These are phyloP conservation scores for Ophiostoma ips DNA, from an alignment of 2,329 filamentous ascomycete species.

Conservation along the genomic window DNA sequence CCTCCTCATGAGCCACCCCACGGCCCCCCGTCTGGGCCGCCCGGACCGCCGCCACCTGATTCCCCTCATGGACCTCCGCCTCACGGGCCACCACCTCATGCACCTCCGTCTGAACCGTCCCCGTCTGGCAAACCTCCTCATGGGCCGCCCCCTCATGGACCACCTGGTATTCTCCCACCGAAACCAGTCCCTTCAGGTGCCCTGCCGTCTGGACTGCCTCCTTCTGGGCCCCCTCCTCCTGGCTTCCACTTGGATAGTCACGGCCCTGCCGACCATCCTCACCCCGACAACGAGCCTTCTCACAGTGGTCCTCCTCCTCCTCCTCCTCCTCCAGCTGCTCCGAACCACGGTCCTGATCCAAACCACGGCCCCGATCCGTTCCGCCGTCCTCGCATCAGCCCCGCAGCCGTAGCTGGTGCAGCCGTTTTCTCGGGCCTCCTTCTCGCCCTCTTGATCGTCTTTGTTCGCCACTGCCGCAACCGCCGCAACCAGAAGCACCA, in stretches of 20 bases:
- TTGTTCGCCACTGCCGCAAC: conserved; percentile 17
- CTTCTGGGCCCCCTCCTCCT: too few relatives aligned
- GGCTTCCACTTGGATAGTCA: neutral
- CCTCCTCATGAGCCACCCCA: too few relatives aligned
- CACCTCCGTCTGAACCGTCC: neutral
- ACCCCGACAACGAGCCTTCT: neutral
- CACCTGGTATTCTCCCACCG: too few relatives aligned
- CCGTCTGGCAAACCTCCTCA: neutral
- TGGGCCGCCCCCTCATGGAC: neutral
- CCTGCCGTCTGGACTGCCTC: too few relatives aligned
- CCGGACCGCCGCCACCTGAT: neutral
- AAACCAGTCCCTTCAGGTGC: too few relatives aligned
- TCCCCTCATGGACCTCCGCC: neutral
- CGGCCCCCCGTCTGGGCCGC: too few relatives aligned
- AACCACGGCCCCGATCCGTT: neutral
- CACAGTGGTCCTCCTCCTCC: neutral
- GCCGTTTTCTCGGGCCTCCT: conserved; percentile 10
- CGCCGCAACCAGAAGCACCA: conserved; percentile 12
- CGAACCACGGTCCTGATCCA: neutral
- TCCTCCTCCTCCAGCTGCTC: neutral
- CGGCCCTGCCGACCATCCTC: neutral
- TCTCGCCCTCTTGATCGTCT: conserved; percentile 15
- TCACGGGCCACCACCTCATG: neutral
- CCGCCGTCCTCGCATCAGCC: neutral
- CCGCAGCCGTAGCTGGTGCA: conserved; percentile 2